phyloP scores from a whole-genome alignment of 306 rosid species.

The Begonia peltatifolia region DNA sequence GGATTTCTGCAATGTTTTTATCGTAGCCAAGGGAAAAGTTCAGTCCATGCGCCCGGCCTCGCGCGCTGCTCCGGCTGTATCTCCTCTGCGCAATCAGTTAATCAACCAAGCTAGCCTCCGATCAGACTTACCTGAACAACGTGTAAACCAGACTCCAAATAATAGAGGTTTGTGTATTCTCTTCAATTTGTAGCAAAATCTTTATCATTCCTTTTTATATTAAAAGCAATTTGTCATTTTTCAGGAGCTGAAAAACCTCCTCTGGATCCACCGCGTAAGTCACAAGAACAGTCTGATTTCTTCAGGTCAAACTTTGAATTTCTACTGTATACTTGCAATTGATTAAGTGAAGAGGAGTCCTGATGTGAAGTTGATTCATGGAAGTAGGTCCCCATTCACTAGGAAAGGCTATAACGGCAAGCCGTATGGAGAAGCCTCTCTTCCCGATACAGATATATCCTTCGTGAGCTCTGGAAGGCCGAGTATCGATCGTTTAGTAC shows the following conservation, averaged over 20 bases:
- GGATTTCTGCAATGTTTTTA: constrained; percentile 71
- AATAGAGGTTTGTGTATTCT: neutral
- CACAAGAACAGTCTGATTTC: constrained; percentile 16
- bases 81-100: constrained; percentile 27
- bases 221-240: neutral
- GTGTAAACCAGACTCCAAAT: neutral
- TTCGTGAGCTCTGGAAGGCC: constrained; percentile 50
- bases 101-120: constrained; percentile 15
- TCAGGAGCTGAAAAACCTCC: constrained; percentile 12
- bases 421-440: constrained; percentile 24
- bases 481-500: constrained; percentile 40
- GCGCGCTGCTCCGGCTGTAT: constrained; percentile 48
- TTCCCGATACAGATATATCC: constrained; percentile 50
- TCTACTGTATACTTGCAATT: neutral
- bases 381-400: constrained; percentile 74
- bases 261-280: constrained; percentile 7
- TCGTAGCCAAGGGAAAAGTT: constrained; percentile 56
- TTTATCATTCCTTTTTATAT: too few species aligned
- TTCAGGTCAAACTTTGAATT: constrained; percentile 7
- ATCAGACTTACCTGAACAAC: constrained; percentile 22
- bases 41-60: constrained; percentile 68
- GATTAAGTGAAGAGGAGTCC: neutral
- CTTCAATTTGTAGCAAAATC: too few species aligned
- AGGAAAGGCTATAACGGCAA: constrained; percentile 50
- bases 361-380: constrained; percentile 4